Base-by-base conservation (phyloP, 306 rosid genomes). In the Psophocarpus tetragonolobus region DNA sequence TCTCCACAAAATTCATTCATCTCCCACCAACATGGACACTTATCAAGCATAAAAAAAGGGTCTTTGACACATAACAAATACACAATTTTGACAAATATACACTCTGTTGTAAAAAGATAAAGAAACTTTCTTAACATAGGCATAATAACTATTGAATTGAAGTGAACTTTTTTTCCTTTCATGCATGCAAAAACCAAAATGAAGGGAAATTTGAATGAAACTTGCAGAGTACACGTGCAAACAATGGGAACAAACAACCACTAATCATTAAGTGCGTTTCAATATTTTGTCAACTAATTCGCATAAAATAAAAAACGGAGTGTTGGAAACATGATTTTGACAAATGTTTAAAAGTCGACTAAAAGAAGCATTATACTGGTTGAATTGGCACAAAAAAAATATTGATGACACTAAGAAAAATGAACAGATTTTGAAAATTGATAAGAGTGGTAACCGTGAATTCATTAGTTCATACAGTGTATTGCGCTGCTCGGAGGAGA, bases 401-500 rank as follows among this genome's bases (percentile, higher is more conserved):
- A 56, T 13, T 48, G 18, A 58, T 68, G 35, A 14, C 1, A 75
- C 6, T 15, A 30, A 24, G 15, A 42, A 15, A 50, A 51, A 32
- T 6, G 24, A 27, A 17, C 10, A 32, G 1, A 2, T 3, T 26
- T 53, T 62, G 15, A 4, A 51, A 66, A 26, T 12, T 75, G 35
- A 2, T 8, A 27, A 58, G 1, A 50, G 1, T 33, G 66, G 14
- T 30, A 70, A 77, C 6, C 57, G 58, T 67, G n/a, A 81, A 58
- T 39, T 17, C 41, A 30, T 21, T 21, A 72, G 58, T 53, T 30
- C 42, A 69, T 82, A 91, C 96, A 53, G 97, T 90, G 79, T 88
- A 88, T 74, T 93, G 88, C 51, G 97, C 98, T 17, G 92, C 98
- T 73, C 81, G 91, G 44, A 87, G 90, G 12, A 93, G 93, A 71